These are phyloP conservation scores for Diaporthe longicolla DNA, from an alignment of 2,329 filamentous ascomycete genomes.

Conservation along the genomic window DNA sequence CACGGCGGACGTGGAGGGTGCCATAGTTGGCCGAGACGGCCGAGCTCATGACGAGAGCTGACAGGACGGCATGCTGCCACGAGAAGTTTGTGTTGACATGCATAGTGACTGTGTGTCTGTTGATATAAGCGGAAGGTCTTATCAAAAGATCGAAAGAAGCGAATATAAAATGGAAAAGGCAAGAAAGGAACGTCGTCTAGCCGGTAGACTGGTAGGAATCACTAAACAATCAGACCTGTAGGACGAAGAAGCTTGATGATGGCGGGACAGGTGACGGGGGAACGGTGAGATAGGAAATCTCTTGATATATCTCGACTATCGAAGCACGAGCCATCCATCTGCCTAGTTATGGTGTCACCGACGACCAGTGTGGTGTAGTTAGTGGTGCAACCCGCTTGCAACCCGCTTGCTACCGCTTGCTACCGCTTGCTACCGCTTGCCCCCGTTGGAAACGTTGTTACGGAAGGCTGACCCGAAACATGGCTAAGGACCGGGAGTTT, in stretches of 20 bases:
- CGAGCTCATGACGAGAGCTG: constrained; percentile 37
- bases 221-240: constrained; percentile 32
- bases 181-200: constrained; percentile 30
- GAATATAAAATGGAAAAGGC: constrained; percentile 3
- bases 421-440: not conserved
- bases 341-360: constrained; percentile 11
- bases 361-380: constrained; percentile 3
- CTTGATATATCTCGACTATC: constrained; percentile 21
- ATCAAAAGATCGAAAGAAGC: constrained; percentile 31
- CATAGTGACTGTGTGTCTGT: constrained; percentile 25
- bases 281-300: not conserved
- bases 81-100: constrained; percentile 16
- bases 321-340: constrained; percentile 28
- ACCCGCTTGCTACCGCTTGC: no score
- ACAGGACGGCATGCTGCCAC: constrained; percentile 35
- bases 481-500: constrained; percentile 21
- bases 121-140: constrained; percentile 6
- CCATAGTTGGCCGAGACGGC: constrained; percentile 36
- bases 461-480: constrained; percentile 28
- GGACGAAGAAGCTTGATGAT: constrained; percentile 18
- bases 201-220: constrained; percentile 22
- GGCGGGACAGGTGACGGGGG: not conserved
- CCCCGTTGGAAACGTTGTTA: constrained; percentile 20
- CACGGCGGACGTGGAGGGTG: constrained; percentile 20
- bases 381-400: no score